These are phyloP conservation scores for Glebionis coronaria DNA, from an alignment of 129 eudicot genomes.

Conservation along the genomic window DNA sequence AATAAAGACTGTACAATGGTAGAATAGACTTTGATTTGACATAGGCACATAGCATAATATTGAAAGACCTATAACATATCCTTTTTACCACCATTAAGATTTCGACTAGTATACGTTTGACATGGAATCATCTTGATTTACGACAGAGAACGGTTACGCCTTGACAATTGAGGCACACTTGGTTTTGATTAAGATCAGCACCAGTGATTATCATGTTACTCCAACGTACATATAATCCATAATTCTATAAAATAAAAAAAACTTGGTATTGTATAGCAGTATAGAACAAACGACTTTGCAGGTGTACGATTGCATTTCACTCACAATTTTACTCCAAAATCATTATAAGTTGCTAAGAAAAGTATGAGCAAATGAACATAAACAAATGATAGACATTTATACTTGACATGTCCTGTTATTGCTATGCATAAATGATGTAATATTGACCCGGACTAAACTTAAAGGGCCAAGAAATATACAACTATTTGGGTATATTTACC, in stretches of 20 bases:
- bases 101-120: neutral
- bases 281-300: neutral
- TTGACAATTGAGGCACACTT: neutral
- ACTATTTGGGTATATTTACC: neutral
- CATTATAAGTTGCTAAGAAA: neutral
- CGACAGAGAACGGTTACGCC: neutral
- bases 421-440: neutral
- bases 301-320: neutral
- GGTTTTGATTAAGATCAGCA: neutral
- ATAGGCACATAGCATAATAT: too few species aligned
- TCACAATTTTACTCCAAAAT: neutral
- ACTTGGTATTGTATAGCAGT: neutral
- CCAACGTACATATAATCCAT: too few species aligned
- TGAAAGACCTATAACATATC: too few species aligned
- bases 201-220: neutral
- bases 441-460: neutral
- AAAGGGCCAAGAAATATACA: neutral
- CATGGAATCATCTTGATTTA: neutral
- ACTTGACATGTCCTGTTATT: neutral
- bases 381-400: neutral
- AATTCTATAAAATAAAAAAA: neutral
- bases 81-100: neutral
- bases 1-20: too few species aligned
- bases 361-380: neutral
- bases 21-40: too few species aligned